These are phyloP conservation scores for Aspergillus pseudoterreus DNA, from an alignment of 2,329 filamentous ascomycete genomes.

Conservation along the genomic window DNA sequence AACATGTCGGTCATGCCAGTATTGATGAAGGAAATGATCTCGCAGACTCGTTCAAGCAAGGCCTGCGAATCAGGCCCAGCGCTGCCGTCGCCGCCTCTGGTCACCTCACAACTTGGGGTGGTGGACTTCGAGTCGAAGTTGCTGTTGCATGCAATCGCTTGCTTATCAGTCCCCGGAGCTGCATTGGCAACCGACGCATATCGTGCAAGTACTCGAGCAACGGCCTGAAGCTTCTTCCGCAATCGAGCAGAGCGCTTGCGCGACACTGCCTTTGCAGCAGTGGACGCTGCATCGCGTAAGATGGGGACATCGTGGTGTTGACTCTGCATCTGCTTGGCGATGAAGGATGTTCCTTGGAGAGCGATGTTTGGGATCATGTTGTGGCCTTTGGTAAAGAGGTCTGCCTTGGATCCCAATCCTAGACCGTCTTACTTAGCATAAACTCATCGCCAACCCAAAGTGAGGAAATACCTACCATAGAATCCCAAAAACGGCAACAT, in stretches of 20 bases:
- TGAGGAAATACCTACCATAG: too few relatives aligned
- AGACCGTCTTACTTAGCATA: not conserved
- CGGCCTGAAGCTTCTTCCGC: slow-evolving; percentile 4
- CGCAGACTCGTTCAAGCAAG: not conserved
- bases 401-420: not conserved
- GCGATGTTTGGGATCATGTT: not conserved
- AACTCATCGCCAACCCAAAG: too few relatives aligned
- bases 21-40: not conserved
- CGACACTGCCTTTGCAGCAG: not conserved
- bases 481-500: too few relatives aligned
- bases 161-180: not conserved
- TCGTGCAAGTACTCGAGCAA: slow-evolving; percentile 1
- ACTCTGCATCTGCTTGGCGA: not conserved
- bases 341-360: not conserved
- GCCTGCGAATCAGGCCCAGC: too few relatives aligned
- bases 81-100: too few relatives aligned
- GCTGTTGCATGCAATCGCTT: not conserved
- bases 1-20: not conserved
- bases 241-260: not conserved
- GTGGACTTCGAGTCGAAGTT: not conserved
- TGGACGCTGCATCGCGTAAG: not conserved
- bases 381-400: not conserved
- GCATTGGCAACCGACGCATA: slow-evolving; percentile 1
- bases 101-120: too few relatives aligned
- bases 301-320: too few relatives aligned